These are phyloP conservation scores for Penicillium roqueforti DNA, from an alignment of 495 filamentous ascomycete species.

Conservation along the genomic window DNA sequence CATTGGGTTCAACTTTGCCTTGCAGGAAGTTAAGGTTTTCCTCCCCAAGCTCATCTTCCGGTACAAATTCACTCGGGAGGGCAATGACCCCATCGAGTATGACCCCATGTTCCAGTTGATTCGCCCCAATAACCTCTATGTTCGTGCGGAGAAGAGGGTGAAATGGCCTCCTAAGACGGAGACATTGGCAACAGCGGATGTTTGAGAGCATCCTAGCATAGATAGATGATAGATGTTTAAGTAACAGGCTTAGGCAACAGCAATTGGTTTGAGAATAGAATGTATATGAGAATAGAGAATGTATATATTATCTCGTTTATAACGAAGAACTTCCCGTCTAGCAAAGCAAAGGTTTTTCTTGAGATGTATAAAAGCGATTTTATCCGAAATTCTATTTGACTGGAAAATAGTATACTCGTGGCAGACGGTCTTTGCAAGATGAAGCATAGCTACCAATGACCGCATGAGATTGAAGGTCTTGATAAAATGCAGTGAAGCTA, in stretches of 20 bases:
- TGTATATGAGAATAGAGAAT: too few species aligned
- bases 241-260: not conserved
- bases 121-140: conserved; percentile 50
- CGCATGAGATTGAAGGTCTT: not conserved
- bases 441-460: not conserved
- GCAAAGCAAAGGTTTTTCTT: not conserved
- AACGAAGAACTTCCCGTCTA: not conserved
- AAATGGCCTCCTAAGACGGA: conserved; percentile 21
- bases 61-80: conserved; percentile 45
- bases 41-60: conserved; percentile 48
- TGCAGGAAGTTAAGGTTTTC: conserved; percentile 50
- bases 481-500: not conserved
- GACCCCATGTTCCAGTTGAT: conserved; percentile 54
- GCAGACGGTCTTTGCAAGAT: not conserved
- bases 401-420: not conserved
- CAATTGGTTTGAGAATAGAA: not conserved
- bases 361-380: not conserved
- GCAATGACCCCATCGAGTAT: conserved; percentile 43
- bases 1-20: conserved; percentile 56
- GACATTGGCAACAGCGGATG: not conserved
- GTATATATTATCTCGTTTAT: not conserved
- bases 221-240: not conserved
- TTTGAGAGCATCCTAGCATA: not conserved
- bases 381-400: not conserved
- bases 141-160: conserved; percentile 30